These are phyloP conservation scores for Penicillium olsonii DNA, from an alignment of 2,329 filamentous ascomycete genomes.

Conservation along the genomic window DNA sequence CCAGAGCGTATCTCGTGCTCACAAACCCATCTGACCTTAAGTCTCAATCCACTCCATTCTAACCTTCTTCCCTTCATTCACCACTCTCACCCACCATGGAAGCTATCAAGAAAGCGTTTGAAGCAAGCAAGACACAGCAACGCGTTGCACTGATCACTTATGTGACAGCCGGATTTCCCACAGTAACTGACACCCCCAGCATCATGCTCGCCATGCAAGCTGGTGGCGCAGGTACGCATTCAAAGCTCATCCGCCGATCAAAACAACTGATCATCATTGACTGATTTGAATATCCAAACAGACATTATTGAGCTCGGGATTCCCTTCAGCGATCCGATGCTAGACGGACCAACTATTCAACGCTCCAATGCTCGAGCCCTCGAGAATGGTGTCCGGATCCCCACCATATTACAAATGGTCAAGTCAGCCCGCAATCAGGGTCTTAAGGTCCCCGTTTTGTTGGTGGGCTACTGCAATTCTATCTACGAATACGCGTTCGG, in stretches of 20 bases:
- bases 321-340: conserved; percentile 94
- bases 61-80: not conserved
- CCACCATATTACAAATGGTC: conserved; percentile 77
- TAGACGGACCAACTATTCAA: conserved; percentile 93
- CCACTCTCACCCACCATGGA: conserved; percentile 46
- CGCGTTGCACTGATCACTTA: conserved; percentile 85
- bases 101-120: conserved; percentile 48
- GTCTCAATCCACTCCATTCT: no score
- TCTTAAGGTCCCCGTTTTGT: conserved; percentile 75
- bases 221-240: conserved; percentile 75
- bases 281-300: conserved; percentile 32
- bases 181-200: conserved; percentile 71
- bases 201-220: conserved; percentile 86
- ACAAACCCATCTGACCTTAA: not conserved
- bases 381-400: conserved; percentile 79
- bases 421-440: conserved; percentile 73
- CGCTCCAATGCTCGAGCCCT: conserved; percentile 85
- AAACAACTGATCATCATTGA: not conserved
- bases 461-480: conserved; percentile 99
- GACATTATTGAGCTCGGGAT: conserved; percentile 93
- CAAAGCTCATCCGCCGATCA: not conserved
- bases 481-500: conserved; percentile 75
- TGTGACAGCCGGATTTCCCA: conserved; percentile 90
- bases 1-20: no score
- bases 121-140: conserved; percentile 52